Percentiles rank a stretch among this genome's conserved stretches.
Conservation (phyloP, 1,139 yeast species). For the Blastobotrys buckinghamii region DNA sequence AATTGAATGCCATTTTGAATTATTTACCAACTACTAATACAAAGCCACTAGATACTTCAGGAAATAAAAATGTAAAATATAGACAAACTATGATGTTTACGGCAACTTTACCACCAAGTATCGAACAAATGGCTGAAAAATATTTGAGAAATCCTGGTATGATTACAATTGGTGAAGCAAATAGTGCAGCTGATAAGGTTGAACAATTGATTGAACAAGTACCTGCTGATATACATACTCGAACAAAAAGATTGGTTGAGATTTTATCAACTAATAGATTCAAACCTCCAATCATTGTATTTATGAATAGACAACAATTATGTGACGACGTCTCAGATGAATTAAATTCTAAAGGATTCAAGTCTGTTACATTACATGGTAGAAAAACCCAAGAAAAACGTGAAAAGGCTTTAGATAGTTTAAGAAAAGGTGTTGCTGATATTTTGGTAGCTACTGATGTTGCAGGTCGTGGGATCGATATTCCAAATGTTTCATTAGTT, state of each 20-base stretch:
- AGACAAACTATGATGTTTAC: constrained; percentile 82
- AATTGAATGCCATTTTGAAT: constrained; percentile 54
- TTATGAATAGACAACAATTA: constrained; percentile 68
- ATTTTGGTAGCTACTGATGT: constrained; percentile 88
- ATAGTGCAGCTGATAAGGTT: constrained; percentile 56
- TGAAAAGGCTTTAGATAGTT: constrained; percentile 64
- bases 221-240: constrained; percentile 36
- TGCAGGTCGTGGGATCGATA: constrained; percentile 95
- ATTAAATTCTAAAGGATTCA: constrained; percentile 42
- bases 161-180: constrained; percentile 60
- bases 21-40: constrained; percentile 39
- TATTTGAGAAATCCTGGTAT: constrained; percentile 57
- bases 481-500: constrained; percentile 78
- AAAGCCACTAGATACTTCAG: constrained; percentile 25
- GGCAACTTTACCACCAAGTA: constrained; percentile 79
- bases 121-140: constrained; percentile 57
- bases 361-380: constrained; percentile 71
- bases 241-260: constrained; percentile 33
- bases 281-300: constrained; percentile 60
- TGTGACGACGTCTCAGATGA: constrained; percentile 60
- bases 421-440: constrained; percentile 55
- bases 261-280: constrained; percentile 32
- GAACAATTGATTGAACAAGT: constrained; percentile 62
- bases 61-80: constrained; percentile 21
- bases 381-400: constrained; percentile 83